Conservation (phyloP, 805 yeast genomes). For the Sugiyamaella smithiae region DNA sequence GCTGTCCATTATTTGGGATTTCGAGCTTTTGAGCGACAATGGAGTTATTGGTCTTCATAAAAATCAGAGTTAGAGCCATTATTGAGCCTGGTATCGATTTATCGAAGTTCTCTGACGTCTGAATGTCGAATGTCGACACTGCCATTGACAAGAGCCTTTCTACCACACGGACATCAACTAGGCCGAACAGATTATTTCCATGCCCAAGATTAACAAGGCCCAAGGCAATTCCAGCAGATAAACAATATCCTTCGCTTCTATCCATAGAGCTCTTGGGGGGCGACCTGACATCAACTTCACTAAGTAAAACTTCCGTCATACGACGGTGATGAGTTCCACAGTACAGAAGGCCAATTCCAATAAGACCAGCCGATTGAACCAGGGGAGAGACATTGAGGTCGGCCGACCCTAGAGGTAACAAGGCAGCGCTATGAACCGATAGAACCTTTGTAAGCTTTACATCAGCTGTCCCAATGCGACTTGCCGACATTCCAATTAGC, state of each 20-base stretch:
- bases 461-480: conserved; percentile 79
- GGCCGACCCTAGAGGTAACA: conserved; percentile 86
- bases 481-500: conserved; percentile 88
- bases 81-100: conserved; percentile 70
- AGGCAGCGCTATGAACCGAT: conserved; percentile 88
- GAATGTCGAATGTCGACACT: conserved; percentile 52
- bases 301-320: conserved; percentile 74
- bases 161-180: conserved; percentile 57
- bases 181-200: conserved; percentile 58
- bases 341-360: conserved; percentile 87
- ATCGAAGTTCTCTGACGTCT: conserved; percentile 55
- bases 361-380: conserved; percentile 87
- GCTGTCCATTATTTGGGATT: conserved; percentile 57
- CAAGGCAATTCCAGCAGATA: conserved; percentile 84
- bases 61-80: conserved; percentile 71
- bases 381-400: conserved; percentile 78
- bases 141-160: conserved; percentile 60
- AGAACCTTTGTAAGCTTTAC: conserved; percentile 82
- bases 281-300: conserved; percentile 48
- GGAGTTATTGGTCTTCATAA: conserved; percentile 59
- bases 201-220: conserved; percentile 82
- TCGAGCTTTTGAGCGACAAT: conserved; percentile 59
- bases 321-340: conserved; percentile 75
- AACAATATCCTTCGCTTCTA: conserved; percentile 65
- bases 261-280: background rate